phyloP scores from a whole-genome alignment of 331 rosid genomes.

The Acacia concinna region DNA sequence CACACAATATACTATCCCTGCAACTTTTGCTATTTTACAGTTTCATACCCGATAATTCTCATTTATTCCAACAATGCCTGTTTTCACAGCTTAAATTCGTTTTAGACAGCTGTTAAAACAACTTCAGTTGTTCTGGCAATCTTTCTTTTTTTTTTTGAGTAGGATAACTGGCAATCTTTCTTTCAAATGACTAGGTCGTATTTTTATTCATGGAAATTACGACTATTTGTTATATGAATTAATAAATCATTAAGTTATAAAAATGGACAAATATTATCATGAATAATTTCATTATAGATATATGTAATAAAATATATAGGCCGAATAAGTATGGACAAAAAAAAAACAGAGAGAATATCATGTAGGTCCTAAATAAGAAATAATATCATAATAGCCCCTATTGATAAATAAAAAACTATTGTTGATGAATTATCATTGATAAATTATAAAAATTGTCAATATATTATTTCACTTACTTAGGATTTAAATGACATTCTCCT shows the following conservation, averaged over 20 bases:
- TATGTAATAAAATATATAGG: too few species aligned
- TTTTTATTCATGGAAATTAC: not conserved
- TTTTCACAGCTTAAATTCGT: not conserved
- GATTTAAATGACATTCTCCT: too few species aligned
- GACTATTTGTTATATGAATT: not conserved
- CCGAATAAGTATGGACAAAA: too few species aligned
- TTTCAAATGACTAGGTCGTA: not conserved
- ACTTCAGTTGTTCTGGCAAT: not conserved
- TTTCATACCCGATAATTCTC: not conserved
- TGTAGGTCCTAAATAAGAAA: too few species aligned
- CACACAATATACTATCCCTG: conserved; percentile 27
- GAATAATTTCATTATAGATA: not conserved
- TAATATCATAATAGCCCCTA: too few species aligned
- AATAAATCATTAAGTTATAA: not conserved
- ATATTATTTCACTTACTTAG: too few species aligned
- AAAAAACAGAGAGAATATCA: too few species aligned
- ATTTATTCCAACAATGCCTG: not conserved
- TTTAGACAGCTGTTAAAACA: not conserved
- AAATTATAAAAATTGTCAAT: too few species aligned
- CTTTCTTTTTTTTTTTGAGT: too few species aligned
- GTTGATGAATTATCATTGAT: too few species aligned
- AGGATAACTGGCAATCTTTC: too few species aligned
- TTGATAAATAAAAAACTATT: too few species aligned
- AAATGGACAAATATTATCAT: not conserved
- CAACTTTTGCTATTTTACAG: conserved; percentile 18